Evolutionary conservation across 495 filamentous ascomycete species (phyloP).

Genomic region (Xylaria grammica): DNA sequence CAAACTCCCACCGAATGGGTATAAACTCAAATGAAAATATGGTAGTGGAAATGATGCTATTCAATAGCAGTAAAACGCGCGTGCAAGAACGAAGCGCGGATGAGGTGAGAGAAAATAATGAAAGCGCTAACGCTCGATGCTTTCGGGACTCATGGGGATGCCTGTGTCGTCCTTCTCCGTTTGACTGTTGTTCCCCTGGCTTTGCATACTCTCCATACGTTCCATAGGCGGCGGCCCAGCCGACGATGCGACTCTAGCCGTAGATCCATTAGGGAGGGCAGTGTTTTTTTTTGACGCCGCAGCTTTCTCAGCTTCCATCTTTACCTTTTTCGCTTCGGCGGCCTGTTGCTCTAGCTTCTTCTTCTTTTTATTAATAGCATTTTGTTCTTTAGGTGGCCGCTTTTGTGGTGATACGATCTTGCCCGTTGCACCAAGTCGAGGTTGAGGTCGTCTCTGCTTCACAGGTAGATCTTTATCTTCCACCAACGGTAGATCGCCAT

Average conservation of each 20-base stretch:
- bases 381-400: constrained; percentile 77
- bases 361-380: constrained; percentile 76
- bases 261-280: constrained; percentile 41
- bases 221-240: constrained; percentile 48
- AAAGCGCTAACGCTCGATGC: constrained; percentile 51
- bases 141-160: constrained; percentile 70
- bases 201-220: constrained; percentile 55
- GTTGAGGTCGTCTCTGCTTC: constrained; percentile 90
- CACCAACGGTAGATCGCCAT: constrained; percentile 78
- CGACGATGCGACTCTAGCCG: constrained; percentile 25
- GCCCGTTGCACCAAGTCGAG: constrained; percentile 90
- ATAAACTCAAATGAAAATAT: constrained; percentile 20
- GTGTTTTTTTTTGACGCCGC: constrained; percentile 49
- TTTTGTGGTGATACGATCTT: constrained; percentile 94
- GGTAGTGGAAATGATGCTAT: constrained; percentile 14
- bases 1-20: constrained; percentile 28
- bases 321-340: constrained; percentile 44
- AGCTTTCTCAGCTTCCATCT: constrained; percentile 49
- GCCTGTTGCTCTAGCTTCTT: constrained; percentile 63
- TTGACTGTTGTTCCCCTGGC: constrained; percentile 55
- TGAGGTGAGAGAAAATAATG: background rate
- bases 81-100: background rate
- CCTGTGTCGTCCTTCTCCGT: constrained; percentile 62
- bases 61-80: background rate
- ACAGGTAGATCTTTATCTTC: constrained; percentile 95